phyloP scores from a whole-genome alignment of 208 protist species.

The Trypanosoma grayi region DNA sequence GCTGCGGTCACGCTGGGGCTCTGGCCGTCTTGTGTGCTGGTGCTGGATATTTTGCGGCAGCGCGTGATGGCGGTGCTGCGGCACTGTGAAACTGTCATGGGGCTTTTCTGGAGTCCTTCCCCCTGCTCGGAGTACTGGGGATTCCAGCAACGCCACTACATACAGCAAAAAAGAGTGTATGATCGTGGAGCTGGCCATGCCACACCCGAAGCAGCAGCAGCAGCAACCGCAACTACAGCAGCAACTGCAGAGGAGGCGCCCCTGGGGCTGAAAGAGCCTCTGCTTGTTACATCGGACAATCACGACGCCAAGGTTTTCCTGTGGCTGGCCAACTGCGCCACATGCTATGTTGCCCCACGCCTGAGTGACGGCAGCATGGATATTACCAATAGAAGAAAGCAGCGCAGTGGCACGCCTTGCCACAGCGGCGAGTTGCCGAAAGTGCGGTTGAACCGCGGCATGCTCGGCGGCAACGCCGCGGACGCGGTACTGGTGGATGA shows the following conservation, averaged over 20 bases:
- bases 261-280: conserved; percentile 11
- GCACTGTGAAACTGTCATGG: conserved; percentile 12
- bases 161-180: not conserved
- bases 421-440: not conserved
- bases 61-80: conserved; percentile 16
- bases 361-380: not conserved
- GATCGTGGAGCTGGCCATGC: not conserved
- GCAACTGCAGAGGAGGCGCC: not conserved
- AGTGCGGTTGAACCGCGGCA: conserved; percentile 15
- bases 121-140: conserved; percentile 21
- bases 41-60: conserved; percentile 29
- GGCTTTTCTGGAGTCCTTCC: conserved; percentile 25
- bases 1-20: conserved; percentile 15
- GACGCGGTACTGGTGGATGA: conserved; percentile 25
- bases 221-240: no score
- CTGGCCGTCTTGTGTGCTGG: conserved; percentile 19
- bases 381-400: not conserved
- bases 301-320: conserved; percentile 25
- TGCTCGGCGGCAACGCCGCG: conserved; percentile 22
- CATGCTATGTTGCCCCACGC: conserved; percentile 8
- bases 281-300: conserved; percentile 26
- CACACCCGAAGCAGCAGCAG: no score
- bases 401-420: no score
- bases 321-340: conserved; percentile 12
- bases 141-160: conserved; percentile 21